Conservation (phyloP, 2,329 filamentous ascomycete genomes). For the Mycogone perniciosa region DNA sequence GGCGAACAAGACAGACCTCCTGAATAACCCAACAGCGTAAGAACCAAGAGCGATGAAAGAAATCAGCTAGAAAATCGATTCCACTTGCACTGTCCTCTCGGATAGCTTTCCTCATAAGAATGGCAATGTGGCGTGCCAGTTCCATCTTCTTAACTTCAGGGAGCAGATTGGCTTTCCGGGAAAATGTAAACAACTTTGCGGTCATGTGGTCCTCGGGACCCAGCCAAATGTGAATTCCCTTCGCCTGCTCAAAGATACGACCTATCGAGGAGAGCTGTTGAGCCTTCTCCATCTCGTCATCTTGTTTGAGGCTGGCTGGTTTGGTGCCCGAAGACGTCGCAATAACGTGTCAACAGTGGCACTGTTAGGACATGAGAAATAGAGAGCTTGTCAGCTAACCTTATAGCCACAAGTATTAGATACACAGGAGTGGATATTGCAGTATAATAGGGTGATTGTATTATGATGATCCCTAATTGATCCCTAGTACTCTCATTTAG, state of each 20-base stretch:
- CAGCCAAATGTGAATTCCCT: conserved; percentile 5
- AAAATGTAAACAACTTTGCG: conserved; percentile 1
- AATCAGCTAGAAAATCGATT: not conserved
- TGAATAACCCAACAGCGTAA: conserved; percentile 11
- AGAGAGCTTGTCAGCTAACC: too few relatives aligned
- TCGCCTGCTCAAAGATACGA: not conserved
- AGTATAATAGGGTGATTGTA: too few relatives aligned
- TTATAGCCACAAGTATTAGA: too few relatives aligned
- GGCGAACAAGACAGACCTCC: conserved; percentile 6
- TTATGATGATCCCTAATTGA: too few relatives aligned
- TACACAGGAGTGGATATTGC: too few relatives aligned
- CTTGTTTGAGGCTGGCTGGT: not conserved
- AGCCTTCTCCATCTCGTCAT: not conserved
- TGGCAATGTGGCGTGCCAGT: not conserved
- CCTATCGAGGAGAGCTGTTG: not conserved
- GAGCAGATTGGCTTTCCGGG: conserved; percentile 4
- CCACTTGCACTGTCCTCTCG: not conserved
- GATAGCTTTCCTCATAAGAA: not conserved
- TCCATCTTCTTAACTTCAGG: not conserved
- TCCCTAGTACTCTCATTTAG: too few relatives aligned
- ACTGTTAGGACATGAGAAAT: too few relatives aligned
- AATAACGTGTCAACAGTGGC: conserved; percentile 3
- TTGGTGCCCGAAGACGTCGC: conserved; percentile 2
- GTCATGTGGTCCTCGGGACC: conserved; percentile 1
- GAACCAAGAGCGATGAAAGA: conserved; percentile 7